Percentiles rank a stretch among this genome's conserved stretches.
phyloP scores from a whole-genome alignment of 106 monocot genomes.

The Allium fistulosum region DNA sequence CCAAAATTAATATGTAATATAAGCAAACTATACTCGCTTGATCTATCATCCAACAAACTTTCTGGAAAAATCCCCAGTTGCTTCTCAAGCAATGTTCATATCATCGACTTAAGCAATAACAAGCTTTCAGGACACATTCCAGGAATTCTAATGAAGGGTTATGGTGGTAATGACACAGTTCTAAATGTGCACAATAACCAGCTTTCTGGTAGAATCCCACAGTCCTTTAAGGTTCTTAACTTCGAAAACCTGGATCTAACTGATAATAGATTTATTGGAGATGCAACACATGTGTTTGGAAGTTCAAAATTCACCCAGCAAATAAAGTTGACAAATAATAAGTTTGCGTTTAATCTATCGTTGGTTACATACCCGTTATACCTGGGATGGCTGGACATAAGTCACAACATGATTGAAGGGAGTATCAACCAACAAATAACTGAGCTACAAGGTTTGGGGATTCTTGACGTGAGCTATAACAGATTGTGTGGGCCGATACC shows the following conservation, averaged over 20 bases:
- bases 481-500: constrained; percentile 47
- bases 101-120: constrained; percentile 34
- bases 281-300: constrained; percentile 40
- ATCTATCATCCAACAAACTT: constrained; percentile 31
- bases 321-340: constrained; percentile 34
- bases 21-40: constrained; percentile 16
- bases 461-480: constrained; percentile 49
- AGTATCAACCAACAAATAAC: constrained; percentile 12
- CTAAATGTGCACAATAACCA: constrained; percentile 35
- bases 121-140: constrained; percentile 39
- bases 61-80: constrained; percentile 39
- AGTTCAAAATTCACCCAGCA: constrained; percentile 10
- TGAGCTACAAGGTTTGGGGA: constrained; percentile 9
- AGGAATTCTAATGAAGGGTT: constrained; percentile 10
- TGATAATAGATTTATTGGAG: constrained; percentile 34
- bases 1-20: constrained; percentile 26
- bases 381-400: constrained; percentile 11
- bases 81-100: constrained; percentile 16
- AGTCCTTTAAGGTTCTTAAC: constrained; percentile 5
- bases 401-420: constrained; percentile 13
- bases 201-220: constrained; percentile 33
- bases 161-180: constrained; percentile 4
- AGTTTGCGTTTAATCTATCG: constrained; percentile 40
- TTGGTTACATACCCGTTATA: constrained; percentile 23
- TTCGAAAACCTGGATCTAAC: constrained; percentile 27